Conservation (phyloP, 108 stramenopile genomes). For the Cyclotella choctawhatcheeana region DNA sequence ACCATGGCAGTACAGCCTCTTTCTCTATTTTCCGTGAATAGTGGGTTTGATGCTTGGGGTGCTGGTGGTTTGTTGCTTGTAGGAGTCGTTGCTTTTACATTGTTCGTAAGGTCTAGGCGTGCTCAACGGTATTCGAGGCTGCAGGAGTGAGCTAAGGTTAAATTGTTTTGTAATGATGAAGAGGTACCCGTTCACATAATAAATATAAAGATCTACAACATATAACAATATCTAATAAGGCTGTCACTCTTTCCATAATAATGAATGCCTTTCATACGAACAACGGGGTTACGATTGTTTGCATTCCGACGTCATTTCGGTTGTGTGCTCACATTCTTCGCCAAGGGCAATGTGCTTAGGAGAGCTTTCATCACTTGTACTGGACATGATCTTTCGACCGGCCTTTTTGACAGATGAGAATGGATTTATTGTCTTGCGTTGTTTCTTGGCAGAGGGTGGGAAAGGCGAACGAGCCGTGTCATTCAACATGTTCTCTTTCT, state of each 20-base stretch:
- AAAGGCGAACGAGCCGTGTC: slow-evolving; percentile 20
- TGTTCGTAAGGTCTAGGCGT: not conserved
- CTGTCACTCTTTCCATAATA: not conserved
- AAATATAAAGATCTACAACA: too few species aligned
- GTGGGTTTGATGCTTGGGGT: not conserved
- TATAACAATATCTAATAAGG: not conserved
- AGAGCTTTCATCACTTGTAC: slow-evolving; percentile 9
- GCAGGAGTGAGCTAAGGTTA: too few species aligned
- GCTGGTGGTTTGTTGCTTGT: slow-evolving; percentile 3
- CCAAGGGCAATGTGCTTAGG: slow-evolving; percentile 33
- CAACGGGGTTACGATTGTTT: slow-evolving; percentile 28
- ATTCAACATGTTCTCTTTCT: slow-evolving; percentile 18
- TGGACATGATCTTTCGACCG: slow-evolving; percentile 19
- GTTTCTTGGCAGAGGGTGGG: slow-evolving; percentile 22
- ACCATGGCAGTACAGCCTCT: not conserved
- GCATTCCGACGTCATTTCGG: slow-evolving; percentile 39
- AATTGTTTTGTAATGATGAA: too few species aligned
- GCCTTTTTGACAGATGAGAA: slow-evolving; percentile 42
- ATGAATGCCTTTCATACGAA: not conserved
- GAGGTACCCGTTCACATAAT: too few species aligned
- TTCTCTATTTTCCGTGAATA: not conserved
- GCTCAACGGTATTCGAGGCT: too few species aligned
- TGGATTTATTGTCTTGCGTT: slow-evolving; percentile 31
- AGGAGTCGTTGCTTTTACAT: not conserved
- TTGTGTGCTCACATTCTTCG: slow-evolving; percentile 30